Evolutionary conservation across 148 eudicot species (phyloP).

Genomic region (Pharnaceum exiguum): DNA sequence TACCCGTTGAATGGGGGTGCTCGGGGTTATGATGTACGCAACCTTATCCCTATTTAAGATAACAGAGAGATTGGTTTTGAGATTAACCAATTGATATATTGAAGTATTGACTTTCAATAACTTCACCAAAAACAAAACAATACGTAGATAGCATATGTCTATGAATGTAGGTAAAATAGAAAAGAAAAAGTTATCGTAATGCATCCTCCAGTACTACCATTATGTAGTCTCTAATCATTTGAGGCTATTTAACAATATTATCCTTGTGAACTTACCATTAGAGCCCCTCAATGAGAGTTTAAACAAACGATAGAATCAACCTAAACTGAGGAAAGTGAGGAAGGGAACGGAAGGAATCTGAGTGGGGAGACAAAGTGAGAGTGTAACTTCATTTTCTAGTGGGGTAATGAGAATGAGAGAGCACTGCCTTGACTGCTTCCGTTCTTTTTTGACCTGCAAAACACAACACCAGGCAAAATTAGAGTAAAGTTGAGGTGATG

Average conservation of each 20-base stretch:
- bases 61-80: too few species aligned
- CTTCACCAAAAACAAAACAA: too few species aligned
- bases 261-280: neutral
- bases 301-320: neutral
- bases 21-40: too few species aligned
- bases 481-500: constrained; percentile 15
- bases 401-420: constrained; percentile 18
- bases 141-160: too few species aligned
- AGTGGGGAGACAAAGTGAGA: constrained; percentile 16
- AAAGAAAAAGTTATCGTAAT: neutral
- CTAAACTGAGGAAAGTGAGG: neutral
- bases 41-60: too few species aligned
- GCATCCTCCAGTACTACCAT: neutral
- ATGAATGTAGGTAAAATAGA: too few species aligned
- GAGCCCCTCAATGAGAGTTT: neutral
- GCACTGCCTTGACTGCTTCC: constrained; percentile 14
- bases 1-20: too few species aligned
- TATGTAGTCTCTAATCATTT: neutral
- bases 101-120: too few species aligned
- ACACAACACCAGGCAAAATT: neutral
- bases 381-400: constrained; percentile 24
- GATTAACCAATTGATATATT: too few species aligned
- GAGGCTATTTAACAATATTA: neutral
- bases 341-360: constrained; percentile 11
- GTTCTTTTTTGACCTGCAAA: constrained; percentile 27